Percentiles rank a stretch among this genome's conserved stretches.
Conservation (phyloP, 345 rosid genomes). For the Camelina hispida region DNA sequence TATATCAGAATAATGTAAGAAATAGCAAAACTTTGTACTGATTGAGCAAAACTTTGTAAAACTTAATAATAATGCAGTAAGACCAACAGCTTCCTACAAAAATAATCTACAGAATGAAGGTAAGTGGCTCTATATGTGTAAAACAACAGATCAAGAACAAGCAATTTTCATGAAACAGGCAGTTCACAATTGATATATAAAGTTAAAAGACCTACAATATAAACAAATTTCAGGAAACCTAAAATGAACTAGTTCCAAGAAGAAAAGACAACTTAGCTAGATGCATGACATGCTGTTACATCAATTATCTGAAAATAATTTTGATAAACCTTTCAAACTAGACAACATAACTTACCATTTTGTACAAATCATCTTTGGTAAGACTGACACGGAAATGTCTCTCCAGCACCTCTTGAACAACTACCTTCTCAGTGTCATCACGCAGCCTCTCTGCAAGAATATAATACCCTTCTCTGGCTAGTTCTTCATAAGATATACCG, state of each 20-base stretch:
- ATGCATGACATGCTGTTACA: conserved; percentile 19
- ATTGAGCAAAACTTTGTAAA: conserved; percentile 19
- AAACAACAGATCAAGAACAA: conserved; percentile 20
- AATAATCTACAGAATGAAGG: conserved; percentile 17
- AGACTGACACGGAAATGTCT: conserved; percentile 66
- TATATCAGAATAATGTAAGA: conserved; percentile 10
- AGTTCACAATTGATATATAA: conserved; percentile 11
- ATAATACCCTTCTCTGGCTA: conserved; percentile 92
- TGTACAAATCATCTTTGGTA: conserved; percentile 68
- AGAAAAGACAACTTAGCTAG: conserved; percentile 9
- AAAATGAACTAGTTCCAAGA: conserved; percentile 19
- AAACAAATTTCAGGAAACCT: conserved; percentile 23
- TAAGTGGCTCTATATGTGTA: conserved; percentile 17
- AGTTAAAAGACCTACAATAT: conserved; percentile 23
- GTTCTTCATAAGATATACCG: conserved; percentile 70
- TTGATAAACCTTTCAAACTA: background rate
- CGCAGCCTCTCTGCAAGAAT: conserved; percentile 94
- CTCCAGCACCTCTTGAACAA: conserved; percentile 81
- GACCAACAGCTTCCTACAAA: conserved; percentile 11
- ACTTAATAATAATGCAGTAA: conserved; percentile 1
- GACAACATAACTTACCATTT: conserved; percentile 53
- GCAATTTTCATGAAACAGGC: conserved; percentile 18
- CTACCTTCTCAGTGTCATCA: conserved; percentile 73
- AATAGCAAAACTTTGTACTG: conserved; percentile 1
- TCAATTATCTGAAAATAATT: conserved; percentile 4